Conservation (phyloP, 805 yeast species). For the Lipomyces anomalus region DNA sequence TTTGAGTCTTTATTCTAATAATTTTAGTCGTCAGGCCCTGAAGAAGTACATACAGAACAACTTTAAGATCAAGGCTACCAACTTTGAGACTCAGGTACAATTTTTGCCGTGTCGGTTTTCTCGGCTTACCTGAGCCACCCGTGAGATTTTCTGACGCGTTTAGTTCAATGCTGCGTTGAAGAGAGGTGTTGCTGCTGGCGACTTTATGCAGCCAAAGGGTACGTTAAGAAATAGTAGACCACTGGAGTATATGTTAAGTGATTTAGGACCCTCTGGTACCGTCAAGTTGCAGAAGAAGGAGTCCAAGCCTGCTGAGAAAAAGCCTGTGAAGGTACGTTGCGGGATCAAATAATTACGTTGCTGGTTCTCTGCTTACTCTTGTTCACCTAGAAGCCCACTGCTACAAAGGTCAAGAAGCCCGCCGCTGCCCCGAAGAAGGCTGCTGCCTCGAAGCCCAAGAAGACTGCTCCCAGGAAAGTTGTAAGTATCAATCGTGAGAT, state of each 20-base stretch:
- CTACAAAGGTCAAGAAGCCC: slow-evolving; percentile 28
- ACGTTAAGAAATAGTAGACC: no score
- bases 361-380: not conserved
- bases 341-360: slow-evolving; percentile 25
- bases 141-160: no score
- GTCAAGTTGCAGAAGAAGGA: slow-evolving; percentile 55
- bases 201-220: slow-evolving; percentile 79
- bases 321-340: no score
- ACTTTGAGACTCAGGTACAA: slow-evolving; percentile 67
- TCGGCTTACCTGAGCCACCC: no score
- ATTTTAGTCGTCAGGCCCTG: slow-evolving; percentile 68
- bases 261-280: slow-evolving; percentile 86
- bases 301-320: slow-evolving; percentile 36
- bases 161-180: slow-evolving; percentile 73
- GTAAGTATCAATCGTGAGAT: no score
- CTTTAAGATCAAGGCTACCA: slow-evolving; percentile 52
- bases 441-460: slow-evolving; percentile 25
- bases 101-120: no score
- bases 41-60: slow-evolving; percentile 73
- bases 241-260: no score
- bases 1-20: not conserved
- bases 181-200: slow-evolving; percentile 74
- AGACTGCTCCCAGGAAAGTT: slow-evolving; percentile 21
- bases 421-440: slow-evolving; percentile 28
- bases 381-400: slow-evolving; percentile 32